These are phyloP conservation scores for bread wheat (Triticum aestivum) DNA, from an alignment of 176 grass and related monocot species.

Conservation along the genomic window DNA sequence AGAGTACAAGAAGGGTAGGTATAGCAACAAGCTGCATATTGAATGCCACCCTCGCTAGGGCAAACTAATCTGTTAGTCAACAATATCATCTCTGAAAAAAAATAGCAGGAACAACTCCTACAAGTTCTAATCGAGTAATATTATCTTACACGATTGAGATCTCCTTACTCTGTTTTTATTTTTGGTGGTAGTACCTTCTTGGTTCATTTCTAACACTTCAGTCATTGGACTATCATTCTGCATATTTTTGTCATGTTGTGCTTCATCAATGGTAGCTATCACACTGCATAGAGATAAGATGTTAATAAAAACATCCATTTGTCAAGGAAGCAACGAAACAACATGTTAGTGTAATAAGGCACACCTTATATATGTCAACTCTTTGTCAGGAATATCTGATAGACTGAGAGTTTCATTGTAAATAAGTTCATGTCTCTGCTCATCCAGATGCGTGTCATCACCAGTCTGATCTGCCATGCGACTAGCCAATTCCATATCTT, in stretches of 20 bases:
- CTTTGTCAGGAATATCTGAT: constrained; percentile 25
- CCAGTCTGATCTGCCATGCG: constrained; percentile 36
- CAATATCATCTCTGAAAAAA: constrained; percentile 18
- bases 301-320: constrained; percentile 21
- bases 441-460: background rate
- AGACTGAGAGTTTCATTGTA: constrained; percentile 19
- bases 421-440: constrained; percentile 18
- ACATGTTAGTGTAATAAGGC: background rate
- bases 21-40: constrained; percentile 11
- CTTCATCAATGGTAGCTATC: constrained; percentile 39
- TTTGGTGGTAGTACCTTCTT: constrained; percentile 40
- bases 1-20: background rate
- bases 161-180: constrained; percentile 78
- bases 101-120: constrained; percentile 21
- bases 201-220: constrained; percentile 33
- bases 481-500: constrained; percentile 74
- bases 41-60: background rate
- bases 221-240: constrained; percentile 20
- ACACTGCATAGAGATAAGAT: constrained; percentile 46
- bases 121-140: constrained; percentile 36
- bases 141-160: constrained; percentile 57
- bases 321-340: constrained; percentile 7
- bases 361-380: constrained; percentile 49
- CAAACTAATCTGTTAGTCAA: background rate
- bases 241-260: constrained; percentile 25